Conservation (phyloP, 139 green algal species). For the Nannochloris sp. region DNA sequence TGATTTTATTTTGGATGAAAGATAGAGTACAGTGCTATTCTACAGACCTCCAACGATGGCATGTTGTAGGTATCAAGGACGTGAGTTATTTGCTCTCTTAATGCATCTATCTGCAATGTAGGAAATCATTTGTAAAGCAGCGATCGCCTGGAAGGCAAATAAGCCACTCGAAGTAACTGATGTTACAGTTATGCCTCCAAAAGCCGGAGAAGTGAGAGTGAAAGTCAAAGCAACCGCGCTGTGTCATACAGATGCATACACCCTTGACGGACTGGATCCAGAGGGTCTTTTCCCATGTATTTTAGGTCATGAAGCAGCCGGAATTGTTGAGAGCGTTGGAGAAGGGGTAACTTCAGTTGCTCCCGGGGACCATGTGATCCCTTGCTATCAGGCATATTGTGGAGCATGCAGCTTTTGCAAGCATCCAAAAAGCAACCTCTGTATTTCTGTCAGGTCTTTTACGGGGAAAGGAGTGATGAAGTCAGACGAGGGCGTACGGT, state of each 20-base stretch:
- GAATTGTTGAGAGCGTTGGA: conserved; percentile 92
- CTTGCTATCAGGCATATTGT: conserved; percentile 64
- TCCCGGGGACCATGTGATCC: conserved; percentile 23
- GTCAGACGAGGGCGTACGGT: conserved; percentile 67
- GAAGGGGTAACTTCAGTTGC: conserved; percentile 43
- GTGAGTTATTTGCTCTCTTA: too few species aligned
- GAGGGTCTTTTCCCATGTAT: conserved; percentile 93
- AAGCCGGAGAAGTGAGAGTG: conserved; percentile 82
- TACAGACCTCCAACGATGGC: too few species aligned
- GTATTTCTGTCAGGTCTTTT: conserved; percentile 55
- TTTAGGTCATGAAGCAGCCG: conserved; percentile 93
- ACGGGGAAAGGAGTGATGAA: conserved; percentile 92
- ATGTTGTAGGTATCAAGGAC: too few species aligned
- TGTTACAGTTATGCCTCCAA: conserved; percentile 77
- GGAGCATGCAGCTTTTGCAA: conserved; percentile 95
- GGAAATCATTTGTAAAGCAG: conserved; percentile 36
- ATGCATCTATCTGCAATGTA: neutral
- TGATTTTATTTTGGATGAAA: too few species aligned
- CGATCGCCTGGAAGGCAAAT: conserved; percentile 78
- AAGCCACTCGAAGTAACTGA: conserved; percentile 74
- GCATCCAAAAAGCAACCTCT: conserved; percentile 45
- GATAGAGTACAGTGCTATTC: too few species aligned
- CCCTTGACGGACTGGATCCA: conserved; percentile 65
- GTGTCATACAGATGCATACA: conserved; percentile 96
- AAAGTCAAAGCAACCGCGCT: conserved; percentile 81